phyloP scores from a whole-genome alignment of 2,329 filamentous ascomycete genomes.

The Pestalotiopsis sp. region DNA sequence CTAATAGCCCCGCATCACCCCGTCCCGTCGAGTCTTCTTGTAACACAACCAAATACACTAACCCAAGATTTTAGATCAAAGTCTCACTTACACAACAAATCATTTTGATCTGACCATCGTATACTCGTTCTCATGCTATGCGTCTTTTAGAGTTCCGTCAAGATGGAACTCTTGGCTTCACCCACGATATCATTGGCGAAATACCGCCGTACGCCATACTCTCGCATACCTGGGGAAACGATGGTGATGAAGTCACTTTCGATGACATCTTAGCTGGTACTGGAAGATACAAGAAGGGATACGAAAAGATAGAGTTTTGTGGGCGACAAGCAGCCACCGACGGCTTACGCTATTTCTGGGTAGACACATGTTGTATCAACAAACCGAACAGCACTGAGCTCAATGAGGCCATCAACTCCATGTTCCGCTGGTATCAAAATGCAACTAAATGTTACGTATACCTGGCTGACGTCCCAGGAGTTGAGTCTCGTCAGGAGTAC shows the following conservation, averaged over 20 bases:
- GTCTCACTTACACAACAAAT: background rate
- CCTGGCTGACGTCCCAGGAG: background rate
- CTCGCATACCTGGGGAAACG: conserved; percentile 17
- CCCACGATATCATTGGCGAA: background rate
- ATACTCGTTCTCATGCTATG: background rate
- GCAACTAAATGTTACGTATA: conserved; percentile 16
- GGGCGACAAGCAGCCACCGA: conserved; percentile 10
- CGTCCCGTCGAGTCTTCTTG: no score
- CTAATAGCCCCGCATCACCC: no score
- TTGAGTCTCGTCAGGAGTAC: background rate
- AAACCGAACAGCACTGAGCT: conserved; percentile 5
- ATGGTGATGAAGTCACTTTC: conserved; percentile 14
- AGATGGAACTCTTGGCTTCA: background rate
- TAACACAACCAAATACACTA: no score
- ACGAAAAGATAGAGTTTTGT: conserved; percentile 16
- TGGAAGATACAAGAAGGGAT: conserved; percentile 9
- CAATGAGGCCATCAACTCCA: conserved; percentile 13
- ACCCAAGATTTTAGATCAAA: no score
- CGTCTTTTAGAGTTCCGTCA: background rate
- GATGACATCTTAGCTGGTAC: conserved; percentile 9
- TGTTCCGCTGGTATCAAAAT: background rate
- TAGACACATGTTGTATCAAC: conserved; percentile 10
- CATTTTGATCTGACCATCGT: background rate
- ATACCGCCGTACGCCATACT: conserved; percentile 16
- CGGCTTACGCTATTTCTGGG: conserved; percentile 2